Base-by-base conservation (phyloP, 2,329 filamentous ascomycete species). In the Alternaria gansuensis region DNA sequence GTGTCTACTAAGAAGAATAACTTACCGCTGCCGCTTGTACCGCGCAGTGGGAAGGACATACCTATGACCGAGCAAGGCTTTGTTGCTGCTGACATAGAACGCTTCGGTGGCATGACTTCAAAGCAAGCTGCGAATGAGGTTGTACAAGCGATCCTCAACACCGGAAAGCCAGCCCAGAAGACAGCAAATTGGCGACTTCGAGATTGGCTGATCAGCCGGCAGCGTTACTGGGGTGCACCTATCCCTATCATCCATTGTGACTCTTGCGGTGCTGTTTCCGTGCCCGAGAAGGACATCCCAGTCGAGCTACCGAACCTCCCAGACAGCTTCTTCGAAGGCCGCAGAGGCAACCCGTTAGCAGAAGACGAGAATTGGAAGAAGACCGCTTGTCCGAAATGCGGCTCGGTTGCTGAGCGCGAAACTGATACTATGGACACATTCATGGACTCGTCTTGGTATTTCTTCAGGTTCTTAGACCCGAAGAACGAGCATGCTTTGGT, bases 381-480 rank as follows among this genome's bases (percentile, higher is more conserved):
- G 67, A 90, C 88, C 0, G 76, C 82, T 3, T 97, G 93, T 72
- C 93, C 93, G 5, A 85, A 85, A 66, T 97, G 93, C 69, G 80
- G 84, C 14, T 83, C 85, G 1, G 79, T 86, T 24, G 93, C 91
- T 6, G 90, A 87, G 73, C 85, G 93, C 63, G 93, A 97, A 65
- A 96, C 93, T 0, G 93, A 97, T 75, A 97, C 93, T 3, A 96
- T 97, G 93, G 93, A 97, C 76, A 97, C 93, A 0, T 97, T 97
- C 78, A 93, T 97, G 60, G 93, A 96, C 78, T 96, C 92, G 2
- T 96, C 92, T 53, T 97, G 93, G 93, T 97, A 97, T 77, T 96
- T 89, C 71, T 87, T 93, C 79, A 86, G 92, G 11, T 96, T 92
- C 68, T 78, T 88, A 28, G 91, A 96, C 68, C 82, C 90, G 1